Base-by-base conservation (phyloP, 2,329 filamentous ascomycete species). In the Trichoderma gracile region DNA sequence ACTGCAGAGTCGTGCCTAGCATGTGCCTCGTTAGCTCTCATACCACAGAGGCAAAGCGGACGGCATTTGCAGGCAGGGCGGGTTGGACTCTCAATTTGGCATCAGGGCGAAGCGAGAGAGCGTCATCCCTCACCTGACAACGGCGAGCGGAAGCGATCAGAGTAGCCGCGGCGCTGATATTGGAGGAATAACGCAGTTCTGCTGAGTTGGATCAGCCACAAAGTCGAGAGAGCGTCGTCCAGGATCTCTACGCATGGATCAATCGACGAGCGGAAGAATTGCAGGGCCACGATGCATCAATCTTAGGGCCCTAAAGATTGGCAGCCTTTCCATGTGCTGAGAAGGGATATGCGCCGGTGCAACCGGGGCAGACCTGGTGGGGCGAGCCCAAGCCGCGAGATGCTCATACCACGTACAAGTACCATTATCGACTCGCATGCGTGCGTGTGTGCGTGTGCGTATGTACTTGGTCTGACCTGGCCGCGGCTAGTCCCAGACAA, bases 351-450 rank as follows among this genome's bases (percentile, higher is more conserved):
- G 64, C 58, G 52, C 60, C 64, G 58, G 50, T 65, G 52, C 52
- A 65, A 63, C 58, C 45, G 59, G 61, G 45, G 45, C 59, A 63
- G 45, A 30, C 64, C 47, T 57, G 30, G 64, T 63, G 64, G 64
- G 52, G 64, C 52, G 23, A 52, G 50, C 50, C 19, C 63, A 60
- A 61, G 53, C 54, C 53, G 53, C 55, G 38, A 63, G 52, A 46
- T 65, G 40, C 54, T 64, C 47, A 61, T 40, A 52, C 53, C 59
- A 53, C 59, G 59, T 62, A 62, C 49, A 54, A n/a, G n/a, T n/a
- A n/a, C n/a, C n/a, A n/a, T n/a, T 62, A 27, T 38, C n/a, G 49
- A 19, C 42, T 63, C 40, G 42, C 30, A 33, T 63, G 52, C 33
- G 33, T 40, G 52, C 33, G 47, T 53, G 47, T 33, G 25, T 21